phyloP scores from a whole-genome alignment of 805 yeast genomes.

The Debaryomyces prosopidis region DNA sequence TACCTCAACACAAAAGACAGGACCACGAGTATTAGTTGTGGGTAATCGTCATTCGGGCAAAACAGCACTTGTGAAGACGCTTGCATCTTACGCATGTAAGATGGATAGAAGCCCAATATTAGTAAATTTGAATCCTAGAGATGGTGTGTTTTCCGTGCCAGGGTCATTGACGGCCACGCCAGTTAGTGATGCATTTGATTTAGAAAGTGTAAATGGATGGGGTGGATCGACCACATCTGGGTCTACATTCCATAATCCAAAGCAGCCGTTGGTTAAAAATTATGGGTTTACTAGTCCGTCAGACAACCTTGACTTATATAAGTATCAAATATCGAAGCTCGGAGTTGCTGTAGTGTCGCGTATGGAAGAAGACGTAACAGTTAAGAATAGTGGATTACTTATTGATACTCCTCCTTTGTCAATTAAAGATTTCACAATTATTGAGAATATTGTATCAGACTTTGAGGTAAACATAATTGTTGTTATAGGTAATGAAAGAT shows the following conservation, averaged over 20 bases:
- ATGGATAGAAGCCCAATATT: slow-evolving; percentile 65
- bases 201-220: slow-evolving; percentile 71
- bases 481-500: slow-evolving; percentile 75
- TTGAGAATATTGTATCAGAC: slow-evolving; percentile 57
- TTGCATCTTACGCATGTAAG: slow-evolving; percentile 76
- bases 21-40: slow-evolving; percentile 65
- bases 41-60: slow-evolving; percentile 81
- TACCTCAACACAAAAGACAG: slow-evolving; percentile 31
- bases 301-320: slow-evolving; percentile 60
- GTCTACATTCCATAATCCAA: slow-evolving; percentile 74
- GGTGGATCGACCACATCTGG: slow-evolving; percentile 73
- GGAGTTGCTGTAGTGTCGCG: slow-evolving; percentile 51
- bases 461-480: slow-evolving; percentile 62
- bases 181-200: slow-evolving; percentile 75
- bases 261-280: slow-evolving; percentile 82
- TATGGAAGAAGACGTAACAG: slow-evolving; percentile 47
- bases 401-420: slow-evolving; percentile 73
- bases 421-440: slow-evolving; percentile 49
- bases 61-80: slow-evolving; percentile 66
- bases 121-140: slow-evolving; percentile 77
- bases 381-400: slow-evolving; percentile 55
- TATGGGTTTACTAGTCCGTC: slow-evolving; percentile 66
- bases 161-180: slow-evolving; percentile 86
- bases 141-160: slow-evolving; percentile 72
- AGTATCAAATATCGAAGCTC: slow-evolving; percentile 47